A percentile compares a stretch with the other conserved stretches of the same genome.
phyloP scores from a whole-genome alignment of 345 rosid genomes.

The Arabis hirsuta region DNA sequence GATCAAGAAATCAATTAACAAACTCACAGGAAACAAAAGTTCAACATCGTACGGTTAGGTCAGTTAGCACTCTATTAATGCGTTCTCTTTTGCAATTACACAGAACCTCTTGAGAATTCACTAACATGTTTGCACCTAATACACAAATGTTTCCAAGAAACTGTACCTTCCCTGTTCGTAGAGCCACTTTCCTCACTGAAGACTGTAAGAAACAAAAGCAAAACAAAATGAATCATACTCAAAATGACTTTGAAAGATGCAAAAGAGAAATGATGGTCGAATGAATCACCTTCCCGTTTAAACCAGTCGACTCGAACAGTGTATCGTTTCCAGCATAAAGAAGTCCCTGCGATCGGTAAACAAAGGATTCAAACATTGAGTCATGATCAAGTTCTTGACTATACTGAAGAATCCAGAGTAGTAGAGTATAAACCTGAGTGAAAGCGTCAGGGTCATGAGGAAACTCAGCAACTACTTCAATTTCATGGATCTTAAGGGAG shows the following conservation, averaged over 20 bases:
- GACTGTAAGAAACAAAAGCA: conserved; percentile 58
- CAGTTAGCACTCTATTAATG: background rate
- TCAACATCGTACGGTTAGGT: background rate
- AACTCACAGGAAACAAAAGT: background rate
- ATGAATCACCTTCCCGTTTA: conserved; percentile 53
- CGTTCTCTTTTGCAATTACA: background rate
- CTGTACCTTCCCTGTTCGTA: conserved; percentile 78
- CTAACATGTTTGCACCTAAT: background rate
- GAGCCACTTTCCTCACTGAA: conserved; percentile 76
- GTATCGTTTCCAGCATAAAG: conserved; percentile 72
- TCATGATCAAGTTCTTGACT: background rate
- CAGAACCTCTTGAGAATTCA: conserved; percentile 15
- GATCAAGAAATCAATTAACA: background rate
- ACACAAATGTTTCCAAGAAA: background rate
- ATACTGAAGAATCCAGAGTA: background rate
- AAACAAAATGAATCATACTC: conserved; percentile 5
- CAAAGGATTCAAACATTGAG: background rate
- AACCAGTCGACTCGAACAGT: conserved; percentile 88
- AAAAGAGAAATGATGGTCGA: conserved; percentile 8
- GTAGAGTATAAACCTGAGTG: conserved; percentile 57
- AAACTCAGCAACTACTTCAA: conserved; percentile 63
- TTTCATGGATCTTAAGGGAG: conserved; percentile 40
- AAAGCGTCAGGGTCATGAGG: conserved; percentile 74
- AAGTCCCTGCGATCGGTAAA: conserved; percentile 66
- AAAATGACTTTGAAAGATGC: background rate